Percentiles rank a stretch among this genome's conserved stretches.
Conservation (phyloP, 148 eudicot species). For the Camellia japonica region DNA sequence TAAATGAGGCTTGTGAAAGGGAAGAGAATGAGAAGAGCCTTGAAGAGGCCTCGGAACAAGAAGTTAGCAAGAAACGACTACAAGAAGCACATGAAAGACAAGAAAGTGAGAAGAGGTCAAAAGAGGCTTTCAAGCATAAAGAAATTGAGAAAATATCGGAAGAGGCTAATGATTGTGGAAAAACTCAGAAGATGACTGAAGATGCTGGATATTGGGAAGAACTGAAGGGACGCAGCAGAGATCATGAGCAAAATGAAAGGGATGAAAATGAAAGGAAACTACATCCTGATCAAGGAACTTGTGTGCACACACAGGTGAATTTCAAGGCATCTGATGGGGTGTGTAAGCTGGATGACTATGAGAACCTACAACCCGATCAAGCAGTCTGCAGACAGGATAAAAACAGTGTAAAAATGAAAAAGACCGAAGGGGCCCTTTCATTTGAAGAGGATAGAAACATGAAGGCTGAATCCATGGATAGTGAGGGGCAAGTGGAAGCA, state of each 20-base stretch:
- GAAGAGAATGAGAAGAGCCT: conserved; percentile 25
- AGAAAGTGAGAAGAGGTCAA: conserved; percentile 24
- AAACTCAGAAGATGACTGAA: conserved; percentile 16
- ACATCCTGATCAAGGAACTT: conserved; percentile 17
- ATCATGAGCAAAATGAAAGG: conserved; percentile 12
- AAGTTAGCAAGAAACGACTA: conserved; percentile 21
- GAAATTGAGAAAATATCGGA: conserved; percentile 26
- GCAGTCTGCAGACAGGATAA: conserved; percentile 9
- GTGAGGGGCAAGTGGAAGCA: conserved; percentile 25
- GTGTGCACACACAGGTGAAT: conserved; percentile 19
- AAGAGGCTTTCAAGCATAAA: conserved; percentile 25
- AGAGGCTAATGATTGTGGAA: conserved; percentile 18
- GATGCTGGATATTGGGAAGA: conserved; percentile 14
- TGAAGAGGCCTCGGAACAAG: conserved; percentile 20
- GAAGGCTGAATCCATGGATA: conserved; percentile 13
- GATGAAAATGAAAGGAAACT: conserved; percentile 23
- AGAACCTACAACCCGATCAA: conserved; percentile 10
- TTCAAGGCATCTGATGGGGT: conserved; percentile 28
- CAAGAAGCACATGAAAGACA: conserved; percentile 27
- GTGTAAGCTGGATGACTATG: conserved; percentile 20
- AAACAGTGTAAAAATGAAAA: conserved; percentile 7
- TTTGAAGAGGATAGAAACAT: conserved; percentile 20
- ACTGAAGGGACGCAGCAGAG: conserved; percentile 11
- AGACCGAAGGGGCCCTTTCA: conserved; percentile 22
- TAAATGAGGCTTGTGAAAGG: conserved; percentile 19